A percentile compares a stretch with the other conserved stretches of the same genome.
phyloP scores from a whole-genome alignment of 2,329 filamentous ascomycete species.

The Uncinocarpus reesii region DNA sequence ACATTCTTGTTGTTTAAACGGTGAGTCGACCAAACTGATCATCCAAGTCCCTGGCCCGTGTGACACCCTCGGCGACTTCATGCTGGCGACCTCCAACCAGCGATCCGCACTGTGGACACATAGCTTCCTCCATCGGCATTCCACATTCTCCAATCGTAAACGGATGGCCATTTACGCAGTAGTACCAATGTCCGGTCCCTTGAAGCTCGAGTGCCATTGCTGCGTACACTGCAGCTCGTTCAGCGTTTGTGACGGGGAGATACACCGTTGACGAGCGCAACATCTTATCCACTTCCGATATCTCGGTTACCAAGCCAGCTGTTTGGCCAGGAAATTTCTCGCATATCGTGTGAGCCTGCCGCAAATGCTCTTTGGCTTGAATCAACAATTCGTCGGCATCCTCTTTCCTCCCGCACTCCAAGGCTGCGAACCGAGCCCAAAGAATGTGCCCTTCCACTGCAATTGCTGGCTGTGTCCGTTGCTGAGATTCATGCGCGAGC shows the following conservation, averaged over 20 bases:
- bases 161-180: slow-evolving; percentile 32
- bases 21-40: not conserved
- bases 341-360: not conserved
- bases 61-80: slow-evolving; percentile 42
- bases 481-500: slow-evolving; percentile 34
- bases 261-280: slow-evolving; percentile 42
- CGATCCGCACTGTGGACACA: slow-evolving; percentile 53
- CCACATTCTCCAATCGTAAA: slow-evolving; percentile 59
- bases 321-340: slow-evolving; percentile 23
- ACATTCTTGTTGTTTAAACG: not conserved
- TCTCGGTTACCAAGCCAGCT: slow-evolving; percentile 33
- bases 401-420: slow-evolving; percentile 26
- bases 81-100: slow-evolving; percentile 49
- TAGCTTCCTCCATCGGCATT: slow-evolving; percentile 51
- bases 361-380: not conserved
- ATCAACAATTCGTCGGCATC: not conserved
- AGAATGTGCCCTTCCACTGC: slow-evolving; percentile 44
- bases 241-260: slow-evolving; percentile 39
- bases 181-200: slow-evolving; percentile 39
- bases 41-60: slow-evolving; percentile 13
- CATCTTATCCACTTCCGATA: slow-evolving; percentile 40
- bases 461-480: slow-evolving; percentile 33
- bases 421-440: slow-evolving; percentile 39
- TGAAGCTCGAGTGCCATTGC: slow-evolving; percentile 45
- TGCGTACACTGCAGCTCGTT: slow-evolving; percentile 42